Conservation (phyloP, 2,329 filamentous ascomycete species). For the Epichloe aotearoae region DNA sequence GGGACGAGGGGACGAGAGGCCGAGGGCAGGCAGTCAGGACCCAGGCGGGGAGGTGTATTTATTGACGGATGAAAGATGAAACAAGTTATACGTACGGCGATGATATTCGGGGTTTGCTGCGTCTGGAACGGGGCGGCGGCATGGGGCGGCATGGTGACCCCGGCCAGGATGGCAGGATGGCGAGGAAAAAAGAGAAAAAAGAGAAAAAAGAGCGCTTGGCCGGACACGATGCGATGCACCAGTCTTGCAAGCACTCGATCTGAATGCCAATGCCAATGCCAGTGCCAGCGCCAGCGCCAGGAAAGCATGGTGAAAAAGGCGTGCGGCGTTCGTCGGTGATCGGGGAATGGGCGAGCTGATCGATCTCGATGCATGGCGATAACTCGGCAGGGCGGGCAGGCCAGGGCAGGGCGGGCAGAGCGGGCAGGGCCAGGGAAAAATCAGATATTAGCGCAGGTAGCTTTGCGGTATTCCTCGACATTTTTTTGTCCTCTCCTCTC, state of each 20-base stretch:
- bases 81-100: no score
- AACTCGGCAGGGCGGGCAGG: neutral
- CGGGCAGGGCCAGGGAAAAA: neutral
- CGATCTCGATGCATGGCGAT: constrained; percentile 5
- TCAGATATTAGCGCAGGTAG: no score
- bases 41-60: neutral
- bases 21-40: neutral
- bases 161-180: neutral
- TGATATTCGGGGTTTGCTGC: no score
- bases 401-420: neutral
- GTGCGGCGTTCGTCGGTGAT: constrained; percentile 3
- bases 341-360: constrained; percentile 4
- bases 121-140: no score
- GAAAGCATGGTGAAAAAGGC: no score
- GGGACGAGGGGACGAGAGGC: no score
- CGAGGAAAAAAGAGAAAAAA: no score
- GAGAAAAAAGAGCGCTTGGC: no score
- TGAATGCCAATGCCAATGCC: no score
- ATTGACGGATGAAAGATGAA: neutral
- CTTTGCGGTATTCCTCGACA: neutral
- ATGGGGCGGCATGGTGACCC: no score
- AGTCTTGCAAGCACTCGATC: neutral
- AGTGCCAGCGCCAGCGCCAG: no score
- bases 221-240: neutral
- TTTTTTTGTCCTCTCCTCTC: no score